Conservation (phyloP, 768 basidiomycete genomes). For the Zangia roseola region DNA sequence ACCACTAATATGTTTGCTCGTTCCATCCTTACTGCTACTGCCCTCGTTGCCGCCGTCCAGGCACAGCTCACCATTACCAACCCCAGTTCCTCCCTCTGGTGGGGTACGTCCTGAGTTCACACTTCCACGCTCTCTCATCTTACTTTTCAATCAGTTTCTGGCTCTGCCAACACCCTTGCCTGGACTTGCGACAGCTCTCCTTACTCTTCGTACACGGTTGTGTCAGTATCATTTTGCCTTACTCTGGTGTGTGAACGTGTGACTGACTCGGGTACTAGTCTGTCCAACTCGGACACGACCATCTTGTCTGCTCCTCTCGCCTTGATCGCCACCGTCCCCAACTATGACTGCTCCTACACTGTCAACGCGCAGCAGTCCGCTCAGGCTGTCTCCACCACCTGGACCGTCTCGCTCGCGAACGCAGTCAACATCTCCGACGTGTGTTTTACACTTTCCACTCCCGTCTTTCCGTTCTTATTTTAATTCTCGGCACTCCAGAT, state of each 20-base stretch:
- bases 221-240: constrained; percentile 25
- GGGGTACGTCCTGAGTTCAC: constrained; percentile 47
- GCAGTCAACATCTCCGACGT: constrained; percentile 52
- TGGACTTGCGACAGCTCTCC: constrained; percentile 55
- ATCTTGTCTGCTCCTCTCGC: constrained; percentile 38
- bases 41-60: constrained; percentile 35
- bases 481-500: too few species aligned
- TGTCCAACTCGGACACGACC: constrained; percentile 43
- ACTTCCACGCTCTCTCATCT: not conserved
- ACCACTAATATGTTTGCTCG: constrained; percentile 36
- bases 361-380: constrained; percentile 47
- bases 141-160: constrained; percentile 42
- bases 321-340: constrained; percentile 49
- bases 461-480: not conserved
- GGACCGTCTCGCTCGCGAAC: constrained; percentile 51
- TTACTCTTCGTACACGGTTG: constrained; percentile 45
- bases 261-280: constrained; percentile 29
- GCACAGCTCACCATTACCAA: constrained; percentile 45
- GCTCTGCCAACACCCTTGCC: constrained; percentile 52
- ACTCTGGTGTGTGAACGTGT: constrained; percentile 4
- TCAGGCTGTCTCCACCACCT: constrained; percentile 44
- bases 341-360: constrained; percentile 57
- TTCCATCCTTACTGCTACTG: constrained; percentile 36
- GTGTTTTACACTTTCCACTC: constrained; percentile 22
- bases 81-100: constrained; percentile 52